Evolutionary conservation across 2,329 filamentous ascomycete genomes (phyloP).

Genomic region (Nemania sp.): DNA sequence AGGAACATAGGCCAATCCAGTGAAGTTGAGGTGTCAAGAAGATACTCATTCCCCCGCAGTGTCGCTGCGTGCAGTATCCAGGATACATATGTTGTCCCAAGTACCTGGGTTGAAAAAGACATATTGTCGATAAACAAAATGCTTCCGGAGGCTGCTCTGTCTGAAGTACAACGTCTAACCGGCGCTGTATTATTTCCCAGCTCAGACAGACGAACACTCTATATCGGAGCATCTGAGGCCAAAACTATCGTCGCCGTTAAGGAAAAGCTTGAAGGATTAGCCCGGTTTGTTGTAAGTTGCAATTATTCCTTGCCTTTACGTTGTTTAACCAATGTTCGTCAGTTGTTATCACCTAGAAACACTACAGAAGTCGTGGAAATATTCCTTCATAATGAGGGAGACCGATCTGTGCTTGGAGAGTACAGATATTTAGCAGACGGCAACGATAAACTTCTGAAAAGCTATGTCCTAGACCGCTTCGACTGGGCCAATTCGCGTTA

Average conservation of each 20-base stretch:
- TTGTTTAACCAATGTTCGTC: background rate
- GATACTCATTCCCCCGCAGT: conserved; percentile 25
- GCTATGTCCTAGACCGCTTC: conserved; percentile 32
- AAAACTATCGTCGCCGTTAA: conserved; percentile 17
- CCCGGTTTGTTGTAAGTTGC: conserved; percentile 31
- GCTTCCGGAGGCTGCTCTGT: conserved; percentile 17
- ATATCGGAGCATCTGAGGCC: conserved; percentile 30
- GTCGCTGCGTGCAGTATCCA: conserved; percentile 19
- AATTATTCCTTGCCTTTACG: background rate
- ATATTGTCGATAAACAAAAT: conserved; percentile 6
- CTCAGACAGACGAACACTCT: conserved; percentile 17
- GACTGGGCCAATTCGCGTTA: conserved; percentile 22
- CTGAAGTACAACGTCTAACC: conserved; percentile 25
- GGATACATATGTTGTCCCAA: conserved; percentile 27
- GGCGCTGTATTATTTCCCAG: conserved; percentile 23
- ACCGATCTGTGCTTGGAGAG: conserved; percentile 18
- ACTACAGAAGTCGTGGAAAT: conserved; percentile 13
- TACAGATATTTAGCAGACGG: conserved; percentile 30
- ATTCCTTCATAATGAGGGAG: conserved; percentile 32
- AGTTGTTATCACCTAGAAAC: conserved; percentile 1
- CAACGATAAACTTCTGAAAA: conserved; percentile 12
- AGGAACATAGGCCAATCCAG: background rate
- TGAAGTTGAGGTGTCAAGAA: background rate
- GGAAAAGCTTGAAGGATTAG: conserved; percentile 31
- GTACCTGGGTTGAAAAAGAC: conserved; percentile 3